Evolutionary conservation across 2,329 filamentous ascomycete species (phyloP), one percentile per base, ranked within the genome.

Genomic region (Fusarium decemcellulare): DNA sequence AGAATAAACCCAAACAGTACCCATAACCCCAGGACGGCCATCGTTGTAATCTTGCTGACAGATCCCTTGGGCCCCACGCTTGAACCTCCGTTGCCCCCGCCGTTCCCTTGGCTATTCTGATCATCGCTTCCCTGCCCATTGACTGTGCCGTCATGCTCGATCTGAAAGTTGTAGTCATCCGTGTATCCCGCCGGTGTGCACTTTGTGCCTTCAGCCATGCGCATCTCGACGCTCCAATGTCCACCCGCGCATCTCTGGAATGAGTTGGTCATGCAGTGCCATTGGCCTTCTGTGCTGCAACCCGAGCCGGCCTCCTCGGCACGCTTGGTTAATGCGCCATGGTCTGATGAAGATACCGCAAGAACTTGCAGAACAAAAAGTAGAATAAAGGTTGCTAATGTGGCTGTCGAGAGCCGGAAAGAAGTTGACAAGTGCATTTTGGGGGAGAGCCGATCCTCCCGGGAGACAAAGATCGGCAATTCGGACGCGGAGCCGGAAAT

Each of bases 181-280:
- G 79, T 81, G 48, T 83, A 74, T 2, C 85, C 84, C 2, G 72
- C 70, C 0, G 85, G 85, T 15, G 69, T 68, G 67, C 85, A 87
- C n/a, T 72, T 72, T 3, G 85, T 87, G 6, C 85, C 84, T 6
- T 75, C 73, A 0, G 85, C 61, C 81, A 81, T 80, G 63, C 40
- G 44, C 75, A 86, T 78, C n/a, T 80, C 78, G 1, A 64, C 75
- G 65, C 81, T 85, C 86, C 85, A 88, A 11, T 61, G 72, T 3
- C 85, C 85, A 10, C 78, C 74, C 4, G 82, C 84, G 70, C 86
- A 88, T 30, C 85, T 81, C 75, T 88, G 86, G 77, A 83, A 88
- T 36, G 77, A 79, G 18, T 68, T 76, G 1, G 78, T 80, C 78
- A 87, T 83, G 78, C 86, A 88, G 75, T 87, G 86, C 86, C 86